Base-by-base conservation (phyloP, 768 basidiomycete species). In the Punctularia strigosozonata region DNA sequence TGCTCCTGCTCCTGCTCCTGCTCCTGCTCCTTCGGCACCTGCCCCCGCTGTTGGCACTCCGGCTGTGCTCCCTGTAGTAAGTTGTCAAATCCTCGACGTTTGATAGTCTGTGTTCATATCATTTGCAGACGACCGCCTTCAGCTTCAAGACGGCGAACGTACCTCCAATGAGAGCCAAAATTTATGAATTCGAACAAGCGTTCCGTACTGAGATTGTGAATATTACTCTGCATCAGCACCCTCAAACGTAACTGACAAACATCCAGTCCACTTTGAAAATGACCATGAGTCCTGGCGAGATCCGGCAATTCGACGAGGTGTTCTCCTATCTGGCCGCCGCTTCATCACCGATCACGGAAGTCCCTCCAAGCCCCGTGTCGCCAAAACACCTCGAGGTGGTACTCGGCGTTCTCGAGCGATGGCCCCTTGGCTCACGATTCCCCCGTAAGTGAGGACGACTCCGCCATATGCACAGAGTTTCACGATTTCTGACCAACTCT, bases 91-190 rank as follows among this genome's bases (percentile, higher is more conserved):
- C 25, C 26, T 7, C 4, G 14, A 1, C 20, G 8, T 10, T 19
- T 34, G 26, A 28, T 28, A 28, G 26, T 28, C 20, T 8, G 7
- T 10, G 18, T 8, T 10, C 12, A 19, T 38, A 24, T 23, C 26
- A 40, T 15, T 8, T 10, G 12, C 48, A 88, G 85, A 62, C 68
- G 31, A 74, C 69, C 26, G 65, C 69, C 31, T 69, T 88, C 15
- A 64, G 70, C n/a, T 94, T 97, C 66, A 87, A 84, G 46, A 85
- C 89, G 64, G 86, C 78, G 3, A 78, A 77, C 54, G 69, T 92
- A 20, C 50, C 66, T 17, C 85, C 85, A 14, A 86, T 92, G 77
- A 77, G 75, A 50, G 66, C 68, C 17, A 92, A 92, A 57, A 50
- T 89, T 15, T 67, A 70, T 44, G 80, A 90, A 53, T 78, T 90